Base-by-base conservation (phyloP, 352 stramenopile genomes). In the Phytophthora citrophthora region DNA sequence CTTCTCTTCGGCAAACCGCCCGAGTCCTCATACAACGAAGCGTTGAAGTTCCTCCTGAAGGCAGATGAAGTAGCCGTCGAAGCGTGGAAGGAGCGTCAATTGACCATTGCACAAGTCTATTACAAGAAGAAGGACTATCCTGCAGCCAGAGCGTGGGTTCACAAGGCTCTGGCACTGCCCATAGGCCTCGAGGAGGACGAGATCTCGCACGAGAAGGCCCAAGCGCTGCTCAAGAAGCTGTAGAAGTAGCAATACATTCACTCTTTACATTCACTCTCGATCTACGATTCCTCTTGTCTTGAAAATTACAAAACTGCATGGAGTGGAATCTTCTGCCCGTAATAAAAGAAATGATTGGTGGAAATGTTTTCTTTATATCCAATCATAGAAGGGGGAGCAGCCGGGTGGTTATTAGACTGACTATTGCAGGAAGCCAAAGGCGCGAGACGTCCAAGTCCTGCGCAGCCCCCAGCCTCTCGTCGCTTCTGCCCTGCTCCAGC, bases 1-100 rank as follows among this genome's bases (percentile, higher is more conserved):
- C 77, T 91, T 55, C 70, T 96, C 13, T 96, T 95, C 48, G 85
- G 83, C n/a, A 74, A 83, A 27, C 86, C 88, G 16, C 88, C 86
- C 9, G 70, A 86, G 52, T 89, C 86, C 2, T 88, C 86, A 39
- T 96, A 93, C 65, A 73, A 93, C 44, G 85, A 96, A 49, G 85
- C 88, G 27, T 67, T 96, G 9, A 50, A 31, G 36, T 91, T 88
- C 54, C 73, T 96, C 27, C 63, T 91, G 23, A 76, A 94, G 68
- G 90, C 79, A 45, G 86, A 96, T 51, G 68, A 78, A 24, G 63
- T 96, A 27, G 61, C 77, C 8, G 78, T 85, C 0, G 73, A 83
- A 45, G 74, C 78, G 50, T 96, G 87, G 86, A 96, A 93, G 70
- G 88, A 89, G 64, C 93, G 92, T 61, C 63, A 80, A 54, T 47